Percentiles rank a stretch among this genome's conserved stretches.
These are phyloP conservation scores for Termitomyces titanicus DNA, from an alignment of 768 basidiomycete genomes.

Conservation along the genomic window DNA sequence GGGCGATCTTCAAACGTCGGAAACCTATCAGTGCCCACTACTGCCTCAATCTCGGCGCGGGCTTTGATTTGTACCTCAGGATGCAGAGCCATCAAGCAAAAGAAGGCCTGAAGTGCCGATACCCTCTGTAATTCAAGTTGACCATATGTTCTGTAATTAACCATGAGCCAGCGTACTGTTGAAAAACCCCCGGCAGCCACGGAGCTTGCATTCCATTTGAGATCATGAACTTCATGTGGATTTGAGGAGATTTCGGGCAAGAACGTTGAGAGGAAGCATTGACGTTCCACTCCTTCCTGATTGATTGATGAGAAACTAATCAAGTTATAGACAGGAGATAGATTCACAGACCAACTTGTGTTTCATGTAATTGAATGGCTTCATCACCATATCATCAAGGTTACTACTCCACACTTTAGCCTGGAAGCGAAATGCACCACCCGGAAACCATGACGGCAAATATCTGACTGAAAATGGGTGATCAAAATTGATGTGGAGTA, in stretches of 20 bases:
- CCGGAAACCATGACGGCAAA: slow-evolving; percentile 11
- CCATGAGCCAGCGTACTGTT: neutral
- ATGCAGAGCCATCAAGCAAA: slow-evolving; percentile 25
- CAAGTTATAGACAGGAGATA: too few species aligned
- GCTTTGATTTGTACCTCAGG: slow-evolving; percentile 20
- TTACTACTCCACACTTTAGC: neutral
- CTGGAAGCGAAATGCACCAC: neutral
- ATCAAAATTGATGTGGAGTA: neutral
- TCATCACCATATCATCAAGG: neutral
- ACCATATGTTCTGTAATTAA: neutral
- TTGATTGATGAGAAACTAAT: too few species aligned
- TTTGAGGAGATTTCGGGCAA: neutral
- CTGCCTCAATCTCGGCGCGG: slow-evolving; percentile 22
- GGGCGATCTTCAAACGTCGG: slow-evolving; percentile 21
- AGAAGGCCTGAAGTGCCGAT: slow-evolving; percentile 18
- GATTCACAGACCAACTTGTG: neutral
- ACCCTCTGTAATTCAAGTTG: neutral
- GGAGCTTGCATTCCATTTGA: slow-evolving; percentile 1
- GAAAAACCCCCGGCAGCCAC: neutral
- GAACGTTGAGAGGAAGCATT: neutral
- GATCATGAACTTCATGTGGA: neutral
- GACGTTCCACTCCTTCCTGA: neutral
- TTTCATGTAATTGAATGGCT: neutral
- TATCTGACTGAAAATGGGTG: neutral
- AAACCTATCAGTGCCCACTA: slow-evolving; percentile 20